Percentiles rank a stretch among this genome's conserved stretches.
phyloP scores from a whole-genome alignment of 106 monocot genomes.

The Posidonia australis region DNA sequence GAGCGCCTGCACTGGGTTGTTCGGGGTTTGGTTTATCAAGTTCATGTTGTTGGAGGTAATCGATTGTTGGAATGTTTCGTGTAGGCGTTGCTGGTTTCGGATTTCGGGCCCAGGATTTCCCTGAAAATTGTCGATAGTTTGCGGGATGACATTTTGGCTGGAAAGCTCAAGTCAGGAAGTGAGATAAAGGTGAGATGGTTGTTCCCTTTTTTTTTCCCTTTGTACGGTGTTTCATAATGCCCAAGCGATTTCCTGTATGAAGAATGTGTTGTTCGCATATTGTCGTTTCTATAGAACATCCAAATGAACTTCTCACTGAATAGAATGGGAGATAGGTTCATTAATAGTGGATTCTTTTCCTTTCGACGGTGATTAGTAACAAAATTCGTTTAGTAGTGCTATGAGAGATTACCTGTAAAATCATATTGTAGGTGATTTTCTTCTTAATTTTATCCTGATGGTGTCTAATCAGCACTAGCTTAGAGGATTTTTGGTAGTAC shows the following conservation, averaged over 20 bases:
- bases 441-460: too few relatives aligned
- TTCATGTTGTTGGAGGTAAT: not conserved
- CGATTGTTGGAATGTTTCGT: not conserved
- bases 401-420: too few relatives aligned
- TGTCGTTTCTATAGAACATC: too few relatives aligned
- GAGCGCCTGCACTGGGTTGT: not conserved
- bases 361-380: too few relatives aligned
- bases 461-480: too few relatives aligned
- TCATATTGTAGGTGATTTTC: not conserved
- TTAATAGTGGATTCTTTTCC: not conserved
- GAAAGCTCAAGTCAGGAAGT: slow-evolving; percentile 79
- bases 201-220: not conserved
- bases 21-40: not conserved
- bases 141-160: slow-evolving; percentile 58
- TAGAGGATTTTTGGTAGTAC: too few relatives aligned
- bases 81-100: slow-evolving; percentile 76
- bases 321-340: not conserved
- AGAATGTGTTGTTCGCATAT: too few relatives aligned
- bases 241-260: not conserved
- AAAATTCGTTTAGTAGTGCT: too few relatives aligned
- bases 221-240: not conserved
- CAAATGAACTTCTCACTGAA: not conserved
- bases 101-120: slow-evolving; percentile 90
- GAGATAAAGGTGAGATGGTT: slow-evolving; percentile 76
- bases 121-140: slow-evolving; percentile 77